Evolutionary conservation across 2,329 filamentous ascomycete genomes (phyloP).

Genomic region (Venturia carpophila): DNA sequence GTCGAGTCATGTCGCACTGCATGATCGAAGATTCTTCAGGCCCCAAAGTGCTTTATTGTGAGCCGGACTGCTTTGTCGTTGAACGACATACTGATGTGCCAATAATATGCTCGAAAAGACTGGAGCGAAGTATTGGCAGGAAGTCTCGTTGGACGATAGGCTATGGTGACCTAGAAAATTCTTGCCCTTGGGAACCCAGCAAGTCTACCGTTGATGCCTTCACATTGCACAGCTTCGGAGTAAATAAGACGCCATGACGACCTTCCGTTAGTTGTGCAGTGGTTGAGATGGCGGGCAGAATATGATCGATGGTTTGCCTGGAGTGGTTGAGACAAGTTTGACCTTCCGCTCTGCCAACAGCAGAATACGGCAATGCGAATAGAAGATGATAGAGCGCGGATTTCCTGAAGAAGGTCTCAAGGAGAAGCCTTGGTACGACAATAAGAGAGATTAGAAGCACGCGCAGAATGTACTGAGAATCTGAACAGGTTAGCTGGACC

Average conservation of each 20-base stretch:
- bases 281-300: not conserved
- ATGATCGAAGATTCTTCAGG: not conserved
- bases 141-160: not conserved
- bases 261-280: not conserved
- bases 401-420: too few relatives aligned
- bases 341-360: too few relatives aligned
- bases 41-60: not conserved
- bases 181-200: not conserved
- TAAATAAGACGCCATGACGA: not conserved
- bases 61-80: conserved; percentile 5
- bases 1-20: conserved; percentile 6
- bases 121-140: not conserved
- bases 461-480: too few relatives aligned
- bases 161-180: conserved; percentile 4
- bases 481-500: not conserved
- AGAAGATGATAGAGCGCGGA: too few relatives aligned
- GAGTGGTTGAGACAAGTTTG: too few relatives aligned
- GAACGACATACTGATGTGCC: not conserved
- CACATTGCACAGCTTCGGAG: too few relatives aligned
- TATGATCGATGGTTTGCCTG: not conserved
- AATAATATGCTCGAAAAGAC: not conserved
- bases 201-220: not conserved
- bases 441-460: too few relatives aligned
- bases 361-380: too few relatives aligned
- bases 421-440: too few relatives aligned